Base-by-base conservation (phyloP, 495 filamentous ascomycete genomes). In the Aspergillus campestris region DNA sequence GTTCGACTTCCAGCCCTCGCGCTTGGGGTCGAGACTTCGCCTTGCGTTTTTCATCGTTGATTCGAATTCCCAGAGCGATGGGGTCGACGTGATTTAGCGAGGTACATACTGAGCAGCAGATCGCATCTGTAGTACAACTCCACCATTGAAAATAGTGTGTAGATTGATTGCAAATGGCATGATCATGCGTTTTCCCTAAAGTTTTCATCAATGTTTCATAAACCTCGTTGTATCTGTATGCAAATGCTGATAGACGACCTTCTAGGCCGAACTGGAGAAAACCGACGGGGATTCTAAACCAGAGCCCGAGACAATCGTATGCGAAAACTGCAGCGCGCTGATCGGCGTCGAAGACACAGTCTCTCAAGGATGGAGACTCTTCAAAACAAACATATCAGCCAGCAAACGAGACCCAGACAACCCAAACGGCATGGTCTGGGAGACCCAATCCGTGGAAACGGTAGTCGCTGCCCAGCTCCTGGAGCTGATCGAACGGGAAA, bases 391-490 rank as follows among this genome's bases (percentile, higher is more conserved):
- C 33, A 40, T 75, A 1, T 58, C 64, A 4, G 49, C 72, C 24
- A 56, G 52, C 18, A 50, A 44, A 15, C 43, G 45, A 14, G 30
- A 35, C 6, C n/a, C 13, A 29, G 32, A 31, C 6, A 31, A 29
- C 10, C 9, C 15, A 31, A 38, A 37, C 5, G 34, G 46, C 9
- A 8, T 43, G 6, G 36, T 35, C 7, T 71, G 59, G 66, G 53
- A 60, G 53, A 59, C 32, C 33, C 72, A 62, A 57, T 63, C 64
- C 28, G 42, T 74, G 10, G 81, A 82, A 36, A 66, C 72, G 13
- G 68, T 77, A 8, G 51, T 76, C 10, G 69, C 67, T 34, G 71
- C 72, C 0, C 68, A 82, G 62, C 56, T 77, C 49, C 55, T 76
- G 47, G 59, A 75, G 27, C 45, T 73, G 13, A 70, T 78, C 32